phyloP scores from a whole-genome alignment of 257 asterid species.

The Solanum piurae region DNA sequence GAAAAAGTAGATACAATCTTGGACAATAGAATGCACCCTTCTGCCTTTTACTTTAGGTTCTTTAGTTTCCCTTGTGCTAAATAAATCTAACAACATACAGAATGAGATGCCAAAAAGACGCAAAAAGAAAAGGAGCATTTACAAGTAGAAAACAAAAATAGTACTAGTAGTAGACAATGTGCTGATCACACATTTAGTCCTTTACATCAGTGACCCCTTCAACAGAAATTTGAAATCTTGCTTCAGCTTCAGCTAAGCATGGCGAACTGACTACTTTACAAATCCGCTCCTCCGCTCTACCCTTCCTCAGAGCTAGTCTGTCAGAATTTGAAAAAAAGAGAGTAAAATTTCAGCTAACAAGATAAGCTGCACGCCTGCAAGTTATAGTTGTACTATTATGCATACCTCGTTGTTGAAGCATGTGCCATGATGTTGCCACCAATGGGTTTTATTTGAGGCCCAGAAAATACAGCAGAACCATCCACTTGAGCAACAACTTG shows the following conservation, averaged over 20 bases:
- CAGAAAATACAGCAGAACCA: conserved; percentile 82
- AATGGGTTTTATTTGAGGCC: conserved; percentile 87
- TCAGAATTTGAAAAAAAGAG: neutral
- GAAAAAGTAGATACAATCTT: neutral
- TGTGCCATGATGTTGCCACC: conserved; percentile 99
- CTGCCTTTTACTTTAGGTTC: neutral
- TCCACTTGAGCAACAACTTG: conserved; percentile 99
- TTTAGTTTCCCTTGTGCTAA: neutral
- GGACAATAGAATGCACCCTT: neutral
- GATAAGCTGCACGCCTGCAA: neutral
- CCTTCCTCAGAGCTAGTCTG: conserved; percentile 85
- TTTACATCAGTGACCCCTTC: conserved; percentile 86
- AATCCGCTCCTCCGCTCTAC: conserved; percentile 90
- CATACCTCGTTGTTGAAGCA: conserved; percentile 86
- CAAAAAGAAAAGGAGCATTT: neutral
- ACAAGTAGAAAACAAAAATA: neutral
- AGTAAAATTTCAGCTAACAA: neutral
- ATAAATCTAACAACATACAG: neutral
- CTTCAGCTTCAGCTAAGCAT: conserved; percentile 93
- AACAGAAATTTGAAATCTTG: conserved; percentile 72
- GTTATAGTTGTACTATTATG: neutral
- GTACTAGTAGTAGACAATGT: neutral
- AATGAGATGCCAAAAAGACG: neutral
- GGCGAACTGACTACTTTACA: conserved; percentile 95
- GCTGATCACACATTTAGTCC: conserved; percentile 27